Evolutionary conservation across 352 stramenopile species (phyloP).

Genomic region (Phytophthora sp.): DNA sequence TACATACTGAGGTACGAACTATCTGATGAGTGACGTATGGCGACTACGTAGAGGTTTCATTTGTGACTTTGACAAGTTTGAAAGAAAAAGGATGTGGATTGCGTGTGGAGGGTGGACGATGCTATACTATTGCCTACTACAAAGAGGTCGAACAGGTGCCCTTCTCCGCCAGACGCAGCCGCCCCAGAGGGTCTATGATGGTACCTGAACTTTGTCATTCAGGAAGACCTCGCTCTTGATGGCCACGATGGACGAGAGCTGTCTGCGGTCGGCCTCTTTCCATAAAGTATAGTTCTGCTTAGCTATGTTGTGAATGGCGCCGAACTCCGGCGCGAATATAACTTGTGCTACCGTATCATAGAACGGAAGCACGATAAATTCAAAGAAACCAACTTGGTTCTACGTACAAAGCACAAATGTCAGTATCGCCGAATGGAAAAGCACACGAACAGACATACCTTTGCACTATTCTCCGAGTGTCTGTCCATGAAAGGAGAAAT

Average conservation of each 20-base stretch:
- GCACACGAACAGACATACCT: constrained; percentile 42
- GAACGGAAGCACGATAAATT: constrained; percentile 86
- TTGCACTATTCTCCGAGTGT: constrained; percentile 85
- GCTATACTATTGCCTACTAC: constrained; percentile 40
- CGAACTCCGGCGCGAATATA: constrained; percentile 78
- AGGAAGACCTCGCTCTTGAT: constrained; percentile 86
- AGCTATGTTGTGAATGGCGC: constrained; percentile 73
- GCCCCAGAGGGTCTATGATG: constrained; percentile 36
- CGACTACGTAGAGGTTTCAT: no score
- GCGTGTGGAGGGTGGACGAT: constrained; percentile 25
- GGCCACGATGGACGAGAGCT: constrained; percentile 81
- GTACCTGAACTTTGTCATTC: constrained; percentile 68
- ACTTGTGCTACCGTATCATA: constrained; percentile 82
- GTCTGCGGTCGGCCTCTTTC: constrained; percentile 80
- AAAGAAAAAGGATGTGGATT: constrained; percentile 35
- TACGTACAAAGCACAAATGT: constrained; percentile 15
- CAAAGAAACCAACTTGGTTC: constrained; percentile 89
- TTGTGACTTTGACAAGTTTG: constrained; percentile 1
- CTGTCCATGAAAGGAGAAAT: constrained; percentile 94
- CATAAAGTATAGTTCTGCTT: constrained; percentile 88
- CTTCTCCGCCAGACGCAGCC: constrained; percentile 18
- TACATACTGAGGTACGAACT: neutral
- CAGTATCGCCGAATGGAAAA: neutral
- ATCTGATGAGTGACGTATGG: neutral
- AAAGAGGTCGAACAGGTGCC: constrained; percentile 33